A percentile compares a stretch with the other conserved stretches of the same genome.
Evolutionary conservation across 2,329 filamentous ascomycete species (phyloP).

Genomic region (Pseudovirgaria hyperparasitica): DNA sequence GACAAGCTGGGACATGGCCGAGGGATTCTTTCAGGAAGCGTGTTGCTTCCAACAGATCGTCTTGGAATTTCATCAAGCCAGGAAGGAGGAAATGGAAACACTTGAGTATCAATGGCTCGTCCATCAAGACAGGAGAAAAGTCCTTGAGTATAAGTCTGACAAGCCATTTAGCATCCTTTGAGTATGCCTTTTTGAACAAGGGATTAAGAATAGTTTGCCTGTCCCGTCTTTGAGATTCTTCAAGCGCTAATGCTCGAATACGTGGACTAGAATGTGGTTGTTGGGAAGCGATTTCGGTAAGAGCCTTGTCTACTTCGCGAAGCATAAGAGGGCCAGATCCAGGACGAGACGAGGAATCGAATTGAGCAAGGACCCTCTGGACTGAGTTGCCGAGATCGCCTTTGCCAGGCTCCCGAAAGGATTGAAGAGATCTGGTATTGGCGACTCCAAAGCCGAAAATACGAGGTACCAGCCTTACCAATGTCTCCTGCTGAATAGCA

Average conservation of each 20-base stretch:
- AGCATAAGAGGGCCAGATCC: slow-evolving; percentile 42
- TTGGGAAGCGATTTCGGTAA: slow-evolving; percentile 57
- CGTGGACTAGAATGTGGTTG: slow-evolving; percentile 26
- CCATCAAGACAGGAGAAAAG: slow-evolving; percentile 53
- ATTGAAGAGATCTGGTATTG: slow-evolving; percentile 47
- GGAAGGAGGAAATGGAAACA: slow-evolving; percentile 59
- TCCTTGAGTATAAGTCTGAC: slow-evolving; percentile 68
- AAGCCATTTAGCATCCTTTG: slow-evolving; percentile 75
- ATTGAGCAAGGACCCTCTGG: slow-evolving; percentile 48
- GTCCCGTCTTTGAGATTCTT: slow-evolving; percentile 38
- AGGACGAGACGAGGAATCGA: slow-evolving; percentile 32
- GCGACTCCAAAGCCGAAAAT: slow-evolving; percentile 52
- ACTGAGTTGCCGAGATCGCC: slow-evolving; percentile 63
- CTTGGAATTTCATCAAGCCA: slow-evolving; percentile 54
- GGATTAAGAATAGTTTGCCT: slow-evolving; percentile 15
- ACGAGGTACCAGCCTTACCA: slow-evolving; percentile 56
- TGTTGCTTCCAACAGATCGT: slow-evolving; percentile 51
- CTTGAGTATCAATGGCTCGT: slow-evolving; percentile 42
- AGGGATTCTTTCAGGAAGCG: slow-evolving; percentile 36
- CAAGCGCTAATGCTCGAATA: slow-evolving; percentile 10
- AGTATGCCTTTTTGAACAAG: slow-evolving; percentile 33
- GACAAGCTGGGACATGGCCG: slow-evolving; percentile 22
- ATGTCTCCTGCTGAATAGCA: slow-evolving; percentile 45
- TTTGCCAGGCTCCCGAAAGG: slow-evolving; percentile 45
- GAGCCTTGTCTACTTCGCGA: slow-evolving; percentile 56